These are phyloP conservation scores for Nepenthes alata DNA, from an alignment of 179 eudicot species.

Conservation along the genomic window DNA sequence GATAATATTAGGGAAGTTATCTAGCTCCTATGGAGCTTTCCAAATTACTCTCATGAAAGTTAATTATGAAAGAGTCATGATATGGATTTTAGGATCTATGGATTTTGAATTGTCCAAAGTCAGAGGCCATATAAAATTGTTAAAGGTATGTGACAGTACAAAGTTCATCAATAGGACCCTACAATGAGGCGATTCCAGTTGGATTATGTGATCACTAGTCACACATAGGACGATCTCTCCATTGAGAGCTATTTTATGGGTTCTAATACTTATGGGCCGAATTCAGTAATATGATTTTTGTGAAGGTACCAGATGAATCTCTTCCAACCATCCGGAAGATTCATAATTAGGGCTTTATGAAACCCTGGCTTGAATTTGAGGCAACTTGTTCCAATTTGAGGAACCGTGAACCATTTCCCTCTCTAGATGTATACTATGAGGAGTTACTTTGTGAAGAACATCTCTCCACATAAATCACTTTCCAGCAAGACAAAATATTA, in stretches of 20 bases:
- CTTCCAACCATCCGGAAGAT: not conserved
- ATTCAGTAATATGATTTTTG: too few species aligned
- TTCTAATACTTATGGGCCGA: too few species aligned
- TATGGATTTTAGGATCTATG: too few species aligned
- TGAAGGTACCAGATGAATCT: not conserved
- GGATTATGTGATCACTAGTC: too few species aligned
- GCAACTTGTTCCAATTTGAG: not conserved
- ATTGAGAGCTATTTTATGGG: too few species aligned
- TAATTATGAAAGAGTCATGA: not conserved
- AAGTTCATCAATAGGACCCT: not conserved
- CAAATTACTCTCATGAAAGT: not conserved
- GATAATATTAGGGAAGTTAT: too few species aligned
- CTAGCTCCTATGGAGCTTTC: too few species aligned
- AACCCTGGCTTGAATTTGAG: not conserved
- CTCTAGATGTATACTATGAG: not conserved
- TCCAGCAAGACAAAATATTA: not conserved
- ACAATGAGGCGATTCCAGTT: too few species aligned
- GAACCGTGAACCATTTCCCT: not conserved
- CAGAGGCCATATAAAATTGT: not conserved
- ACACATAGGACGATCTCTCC: not conserved
- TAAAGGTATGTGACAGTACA: not conserved
- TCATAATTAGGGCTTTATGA: not conserved
- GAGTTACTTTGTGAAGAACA: too few species aligned
- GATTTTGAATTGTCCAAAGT: too few species aligned
- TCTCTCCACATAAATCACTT: not conserved